phyloP scores from a whole-genome alignment of 441 rosid species.

The Codiaeum variegatum region DNA sequence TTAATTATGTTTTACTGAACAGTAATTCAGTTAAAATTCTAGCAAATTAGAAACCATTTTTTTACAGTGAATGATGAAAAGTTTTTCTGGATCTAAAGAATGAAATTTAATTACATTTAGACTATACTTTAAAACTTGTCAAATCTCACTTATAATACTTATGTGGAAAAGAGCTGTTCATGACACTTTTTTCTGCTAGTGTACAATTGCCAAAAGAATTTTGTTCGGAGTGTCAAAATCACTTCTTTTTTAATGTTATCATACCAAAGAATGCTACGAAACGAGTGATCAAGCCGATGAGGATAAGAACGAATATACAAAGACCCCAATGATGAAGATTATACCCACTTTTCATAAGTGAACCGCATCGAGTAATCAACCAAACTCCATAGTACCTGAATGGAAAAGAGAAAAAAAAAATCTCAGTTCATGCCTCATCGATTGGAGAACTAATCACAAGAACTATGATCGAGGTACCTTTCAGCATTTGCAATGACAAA shows the following conservation, averaged over 20 bases:
- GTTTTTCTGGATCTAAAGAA: not conserved
- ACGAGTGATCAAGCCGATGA: slow-evolving; percentile 51
- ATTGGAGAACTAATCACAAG: too few species aligned
- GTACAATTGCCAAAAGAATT: slow-evolving; percentile 9
- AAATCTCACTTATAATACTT: not conserved
- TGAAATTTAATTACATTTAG: not conserved
- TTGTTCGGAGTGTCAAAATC: slow-evolving; percentile 6
- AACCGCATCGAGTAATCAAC: slow-evolving; percentile 82
- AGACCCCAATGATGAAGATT: slow-evolving; percentile 56
- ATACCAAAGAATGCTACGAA: slow-evolving; percentile 57
- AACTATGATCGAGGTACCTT: slow-evolving; percentile 45
- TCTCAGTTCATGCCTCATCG: not conserved
- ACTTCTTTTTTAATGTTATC: slow-evolving; percentile 67
- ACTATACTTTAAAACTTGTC: not conserved
- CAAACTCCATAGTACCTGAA: slow-evolving; percentile 87
- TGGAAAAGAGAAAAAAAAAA: not conserved
- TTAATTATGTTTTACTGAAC: not conserved
- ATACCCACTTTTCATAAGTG: slow-evolving; percentile 53
- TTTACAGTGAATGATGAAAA: not conserved
- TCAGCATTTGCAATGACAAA: slow-evolving; percentile 76
- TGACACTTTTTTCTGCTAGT: not conserved
- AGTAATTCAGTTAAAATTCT: not conserved
- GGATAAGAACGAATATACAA: slow-evolving; percentile 50
- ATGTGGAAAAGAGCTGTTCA: not conserved
- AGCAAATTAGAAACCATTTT: not conserved